Percentiles rank a stretch among this genome's conserved stretches.
phyloP scores from a whole-genome alignment of 441 rosid species.

The Euphorbia corollata region DNA sequence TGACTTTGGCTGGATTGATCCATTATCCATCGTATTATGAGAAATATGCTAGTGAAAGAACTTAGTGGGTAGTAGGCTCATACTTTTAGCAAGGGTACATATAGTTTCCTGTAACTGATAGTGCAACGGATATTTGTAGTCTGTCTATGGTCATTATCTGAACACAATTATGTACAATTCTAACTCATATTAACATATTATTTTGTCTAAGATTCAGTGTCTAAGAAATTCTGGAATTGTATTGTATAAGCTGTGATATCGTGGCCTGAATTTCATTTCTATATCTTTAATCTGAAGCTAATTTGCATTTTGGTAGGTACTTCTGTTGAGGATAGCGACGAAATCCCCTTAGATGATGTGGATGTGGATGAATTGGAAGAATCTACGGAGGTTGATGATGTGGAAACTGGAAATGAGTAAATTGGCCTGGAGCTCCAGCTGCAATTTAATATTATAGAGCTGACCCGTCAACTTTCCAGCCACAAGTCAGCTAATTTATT shows the following conservation, averaged over 20 bases:
- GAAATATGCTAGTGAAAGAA: background rate
- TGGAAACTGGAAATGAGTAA: conserved; percentile 24
- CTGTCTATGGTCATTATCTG: background rate
- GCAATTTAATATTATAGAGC: background rate
- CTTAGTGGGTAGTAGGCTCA: background rate
- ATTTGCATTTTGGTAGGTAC: conserved; percentile 28
- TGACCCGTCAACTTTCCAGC: no score
- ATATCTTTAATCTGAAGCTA: conserved; percentile 1
- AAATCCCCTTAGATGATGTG: conserved; percentile 64
- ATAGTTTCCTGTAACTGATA: background rate
- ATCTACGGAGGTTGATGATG: conserved; percentile 30
- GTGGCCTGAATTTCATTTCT: background rate
- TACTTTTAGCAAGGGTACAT: background rate
- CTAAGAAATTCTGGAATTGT: background rate
- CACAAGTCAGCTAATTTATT: background rate
- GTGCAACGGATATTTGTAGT: background rate
- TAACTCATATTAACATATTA: background rate
- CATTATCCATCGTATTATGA: background rate
- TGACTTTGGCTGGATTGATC: background rate
- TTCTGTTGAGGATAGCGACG: conserved; percentile 41
- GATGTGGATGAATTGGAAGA: conserved; percentile 42
- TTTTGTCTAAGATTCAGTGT: background rate
- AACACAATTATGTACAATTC: background rate
- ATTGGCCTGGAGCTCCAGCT: background rate
- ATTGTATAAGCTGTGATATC: background rate